Conservation (phyloP, 2,329 filamentous ascomycete genomes). For the Aureobasidium zeae region DNA sequence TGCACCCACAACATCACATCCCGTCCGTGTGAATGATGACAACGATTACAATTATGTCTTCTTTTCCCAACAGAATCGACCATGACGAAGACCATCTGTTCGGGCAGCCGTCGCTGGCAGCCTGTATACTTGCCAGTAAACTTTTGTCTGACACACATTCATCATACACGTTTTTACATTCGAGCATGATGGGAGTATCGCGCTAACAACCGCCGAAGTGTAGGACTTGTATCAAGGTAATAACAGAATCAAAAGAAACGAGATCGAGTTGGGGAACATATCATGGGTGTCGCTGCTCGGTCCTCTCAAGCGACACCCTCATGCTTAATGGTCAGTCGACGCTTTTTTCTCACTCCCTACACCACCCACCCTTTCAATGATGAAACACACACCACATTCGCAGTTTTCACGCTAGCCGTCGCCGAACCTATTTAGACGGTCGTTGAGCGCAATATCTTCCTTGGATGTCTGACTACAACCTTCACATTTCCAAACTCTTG, state of each 20-base stretch:
- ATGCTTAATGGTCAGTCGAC: constrained; percentile 6
- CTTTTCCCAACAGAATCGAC: constrained; percentile 84
- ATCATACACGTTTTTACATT: constrained; percentile 15
- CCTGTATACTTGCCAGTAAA: constrained; percentile 89
- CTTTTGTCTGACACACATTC: constrained; percentile 56
- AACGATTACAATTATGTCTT: constrained; percentile 58
- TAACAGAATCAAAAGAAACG: not conserved
- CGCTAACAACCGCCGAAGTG: constrained; percentile 13
- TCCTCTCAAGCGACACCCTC: not conserved
- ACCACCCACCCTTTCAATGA: constrained; percentile 43
- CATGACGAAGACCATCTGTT: constrained; percentile 69
- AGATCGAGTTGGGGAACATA: not conserved
- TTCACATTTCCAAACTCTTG: not conserved
- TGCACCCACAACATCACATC: constrained; percentile 6
- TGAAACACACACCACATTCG: constrained; percentile 72
- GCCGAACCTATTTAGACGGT: constrained; percentile 32
- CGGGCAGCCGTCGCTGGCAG: constrained; percentile 53
- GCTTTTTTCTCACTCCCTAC: not conserved
- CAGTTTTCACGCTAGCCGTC: constrained; percentile 66
- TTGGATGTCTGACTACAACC: constrained; percentile 31
- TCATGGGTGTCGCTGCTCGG: not conserved
- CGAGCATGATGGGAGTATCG: not conserved
- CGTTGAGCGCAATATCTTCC: constrained; percentile 33
- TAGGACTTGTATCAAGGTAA: not conserved
- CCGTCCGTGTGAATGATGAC: constrained; percentile 56